Conservation (phyloP, 257 asterid genomes). For the Perilla frutescens region DNA sequence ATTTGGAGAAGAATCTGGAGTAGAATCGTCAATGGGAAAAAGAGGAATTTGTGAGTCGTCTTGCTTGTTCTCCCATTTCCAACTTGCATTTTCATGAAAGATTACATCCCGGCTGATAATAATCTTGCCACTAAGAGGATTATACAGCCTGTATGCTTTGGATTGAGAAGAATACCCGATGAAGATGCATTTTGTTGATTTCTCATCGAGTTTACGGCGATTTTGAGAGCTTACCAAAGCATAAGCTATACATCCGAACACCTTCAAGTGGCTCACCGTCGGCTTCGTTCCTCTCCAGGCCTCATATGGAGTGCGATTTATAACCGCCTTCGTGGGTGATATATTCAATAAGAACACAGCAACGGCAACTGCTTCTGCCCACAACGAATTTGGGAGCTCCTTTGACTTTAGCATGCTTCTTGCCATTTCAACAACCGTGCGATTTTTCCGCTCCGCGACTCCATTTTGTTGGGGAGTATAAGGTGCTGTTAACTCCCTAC, state of each 20-base stretch:
- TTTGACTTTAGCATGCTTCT: conserved; percentile 2
- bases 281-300: neutral
- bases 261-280: neutral
- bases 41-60: neutral
- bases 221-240: neutral
- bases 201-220: conserved; percentile 9
- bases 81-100: neutral
- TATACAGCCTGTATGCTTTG: too few species aligned
- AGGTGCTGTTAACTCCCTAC: conserved; percentile 21
- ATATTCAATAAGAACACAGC: neutral
- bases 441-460: conserved; percentile 26
- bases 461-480: conserved; percentile 40
- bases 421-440: conserved; percentile 32
- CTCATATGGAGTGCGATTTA: conserved; percentile 8
- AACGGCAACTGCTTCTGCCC: conserved; percentile 24
- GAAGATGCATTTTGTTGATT: too few species aligned
- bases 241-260: neutral
- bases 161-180: neutral
- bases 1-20: neutral
- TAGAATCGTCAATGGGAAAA: neutral
- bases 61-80: conserved; percentile 4
- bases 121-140: neutral
- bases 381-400: neutral
- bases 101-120: neutral
- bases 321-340: conserved; percentile 4